Conservation (phyloP, 106 monocot species). For the Narthecium ossifragum region DNA sequence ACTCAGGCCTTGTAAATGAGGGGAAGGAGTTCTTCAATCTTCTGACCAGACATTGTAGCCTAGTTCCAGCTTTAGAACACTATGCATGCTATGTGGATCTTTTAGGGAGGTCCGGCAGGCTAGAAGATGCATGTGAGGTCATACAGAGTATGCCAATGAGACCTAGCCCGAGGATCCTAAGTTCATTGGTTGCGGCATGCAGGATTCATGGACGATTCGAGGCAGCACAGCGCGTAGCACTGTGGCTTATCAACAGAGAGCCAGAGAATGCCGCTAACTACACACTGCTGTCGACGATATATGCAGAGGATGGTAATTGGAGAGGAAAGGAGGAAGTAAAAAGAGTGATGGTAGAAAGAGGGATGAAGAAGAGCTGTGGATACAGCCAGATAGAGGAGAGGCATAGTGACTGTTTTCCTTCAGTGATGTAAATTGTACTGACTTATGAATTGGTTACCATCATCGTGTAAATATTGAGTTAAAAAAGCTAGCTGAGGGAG, state of each 20-base stretch:
- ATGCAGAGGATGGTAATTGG: conserved; percentile 33
- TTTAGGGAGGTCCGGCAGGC: conserved; percentile 18
- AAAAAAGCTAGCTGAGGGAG: no score
- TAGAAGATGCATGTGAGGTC: conserved; percentile 33
- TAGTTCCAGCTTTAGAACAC: conserved; percentile 9
- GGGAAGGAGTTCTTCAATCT: conserved; percentile 19
- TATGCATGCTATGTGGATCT: conserved; percentile 45
- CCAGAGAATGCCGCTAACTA: conserved; percentile 32
- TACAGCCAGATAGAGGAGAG: conserved; percentile 15
- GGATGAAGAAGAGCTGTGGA: conserved; percentile 16
- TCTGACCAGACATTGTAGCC: not conserved
- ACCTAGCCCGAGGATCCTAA: conserved; percentile 16
- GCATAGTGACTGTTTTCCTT: no score
- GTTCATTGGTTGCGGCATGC: conserved; percentile 30
- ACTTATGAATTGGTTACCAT: no score
- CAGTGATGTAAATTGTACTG: no score
- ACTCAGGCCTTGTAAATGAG: conserved; percentile 32
- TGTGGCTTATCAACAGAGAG: conserved; percentile 24
- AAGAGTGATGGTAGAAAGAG: conserved; percentile 19
- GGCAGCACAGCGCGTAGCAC: conserved; percentile 19
- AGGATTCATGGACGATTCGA: conserved; percentile 23
- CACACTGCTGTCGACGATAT: conserved; percentile 23
- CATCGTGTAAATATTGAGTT: no score
- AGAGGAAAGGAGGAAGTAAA: conserved; percentile 9
- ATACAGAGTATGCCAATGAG: conserved; percentile 19